Evolutionary conservation across 345 rosid genomes (phyloP), one percentile per base, ranked within the genome.

Genomic region (Isatis tinctoria): DNA sequence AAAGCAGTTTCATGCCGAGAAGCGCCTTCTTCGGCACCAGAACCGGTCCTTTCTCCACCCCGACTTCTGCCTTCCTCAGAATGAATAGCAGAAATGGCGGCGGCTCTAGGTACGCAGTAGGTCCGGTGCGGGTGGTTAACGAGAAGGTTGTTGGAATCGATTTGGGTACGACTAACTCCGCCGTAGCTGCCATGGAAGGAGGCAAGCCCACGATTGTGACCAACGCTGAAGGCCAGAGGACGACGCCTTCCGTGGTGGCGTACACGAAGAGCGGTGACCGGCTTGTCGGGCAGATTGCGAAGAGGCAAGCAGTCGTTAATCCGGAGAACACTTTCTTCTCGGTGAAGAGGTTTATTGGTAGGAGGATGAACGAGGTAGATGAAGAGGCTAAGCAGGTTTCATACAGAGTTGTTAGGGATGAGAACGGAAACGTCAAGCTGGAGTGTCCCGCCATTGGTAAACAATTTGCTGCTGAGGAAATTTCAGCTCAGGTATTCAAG

Each of bases 121-220:
- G 93, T 16, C 92, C 96, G 0, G 70, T 91, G 10, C 77, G 92
- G 17, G 95, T 90, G 14, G 91, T 84, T 51, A 85, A 80, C 56
- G 99, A 95, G 86, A 95, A 95, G 53, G 94, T 92, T 5, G 97
- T 95, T 27, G 99, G 98, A 22, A 96, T 96, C 61, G 99, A 96
- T 81, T 70, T 90, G 65, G 99, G 99, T 35, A 96, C 99, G 8
- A 96, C 98, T 8, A 96, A 96, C 68, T 96, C 99, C 14, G 98
- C 98, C 0, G 99, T 90, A 30, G 99, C 99, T 32, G 99, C 98
- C 0, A 96, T 96, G 98, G 99, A 96, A 79, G 99, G 99, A 60
- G 99, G 99, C 18, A 90, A 96, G 74, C 98, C 97, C 3, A 95
- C 99, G 26, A 95, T 95, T 54, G 97, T 95, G 11, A 88, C 98